Base-by-base conservation (phyloP, 495 filamentous ascomycete species). In the Aspergillus sclerotioniger region DNA sequence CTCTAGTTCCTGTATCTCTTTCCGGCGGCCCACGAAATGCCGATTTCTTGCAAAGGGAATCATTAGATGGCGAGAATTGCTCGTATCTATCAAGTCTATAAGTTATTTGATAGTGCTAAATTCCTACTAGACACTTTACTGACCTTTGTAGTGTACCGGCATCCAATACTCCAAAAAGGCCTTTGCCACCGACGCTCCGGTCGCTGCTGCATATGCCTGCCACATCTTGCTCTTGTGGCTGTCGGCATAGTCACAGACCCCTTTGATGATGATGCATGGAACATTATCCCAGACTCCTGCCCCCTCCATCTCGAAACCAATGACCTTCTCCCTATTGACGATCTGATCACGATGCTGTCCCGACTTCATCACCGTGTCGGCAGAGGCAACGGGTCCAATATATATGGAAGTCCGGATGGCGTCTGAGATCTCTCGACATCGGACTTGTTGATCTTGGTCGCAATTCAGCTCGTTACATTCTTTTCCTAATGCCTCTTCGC, bases 281-380 rank as follows among this genome's bases (percentile, higher is more conserved):
- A 74, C 21, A 41, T 67, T 62, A 9, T 71, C 74, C 71, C 61
- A 74, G 3, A 70, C 70, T 3, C 76, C 76, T 13, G 77, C 75
- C 0, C 70, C 75, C 58, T 76, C 72, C 72, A 76, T 78, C 59
- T 78, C 74, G 29, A 78, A 76, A 17, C 56, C 72, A 51, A 77
- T 72, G 13, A 77, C 39, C 29, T 44, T 44, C 6, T 44, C 41
- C 5, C 5, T 57, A 16, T 28, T 20, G 25, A 53, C 46, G 13
- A 66, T 49, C 19, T 51, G 8, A 54, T 69, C 67, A 3, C 67
- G 67, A 32, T 68, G 55, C 12, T 52, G n/a, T 21, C 59, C 65
- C 8, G 67, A 70, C 37, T 67, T 70, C 65, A 69, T 64, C n/a
- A 70, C 67, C 8, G 58, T 53, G 50, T 67, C 66, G 39, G 54